Evolutionary conservation across 2,329 filamentous ascomycete species (phyloP), one percentile per base, ranked within the genome.

Genomic region (Blumeriella jaapii): DNA sequence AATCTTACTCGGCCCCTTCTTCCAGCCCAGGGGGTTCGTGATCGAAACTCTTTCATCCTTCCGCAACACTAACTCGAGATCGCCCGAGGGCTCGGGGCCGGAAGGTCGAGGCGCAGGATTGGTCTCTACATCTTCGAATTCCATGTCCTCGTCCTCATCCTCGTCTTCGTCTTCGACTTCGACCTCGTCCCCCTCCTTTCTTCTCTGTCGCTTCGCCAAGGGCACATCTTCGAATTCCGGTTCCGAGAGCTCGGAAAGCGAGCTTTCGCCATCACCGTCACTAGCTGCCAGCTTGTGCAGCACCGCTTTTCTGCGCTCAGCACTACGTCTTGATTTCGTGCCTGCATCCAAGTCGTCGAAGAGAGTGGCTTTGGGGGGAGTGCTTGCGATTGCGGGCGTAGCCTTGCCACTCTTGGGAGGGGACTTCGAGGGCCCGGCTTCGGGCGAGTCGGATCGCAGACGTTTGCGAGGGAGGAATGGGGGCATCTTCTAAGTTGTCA

Each of bases 1-100:
- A 17, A 81, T 74, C 59, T 94, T 94, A 2, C 82, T 81, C 0
- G 83, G 82, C 0, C 85, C 87, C 54, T 89, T 94, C 59, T 84
- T 94, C 12, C 64, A 64, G 14, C 74, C 73, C 28, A 72, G 64
- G 0, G 71, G 63, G 44, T 78, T 77, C 7, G 68, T 67, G 17
- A 80, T 56, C 0, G 73, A 71, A n/a, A 78, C 67, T 14, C 69
- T 61, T 6, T 68, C 64, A 39, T 74, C 71, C 46, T 65, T 67
- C 22, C 64, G 65, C 18, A 93, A 61, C 0, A 80, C 89, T 49
- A 93, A 61, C 46, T 89, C 78, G 20, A 93, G 63, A 51, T 86
- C 79, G 8, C 77, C 78, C 1, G 73, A 65, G 1, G 72, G 64
- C 2, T 60, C 58, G 31, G 67, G 61, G 5, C 67, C 61, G 40